Conservation (phyloP, 1,284 basidiomycete genomes). For the Singerocomus inundabilis region DNA sequence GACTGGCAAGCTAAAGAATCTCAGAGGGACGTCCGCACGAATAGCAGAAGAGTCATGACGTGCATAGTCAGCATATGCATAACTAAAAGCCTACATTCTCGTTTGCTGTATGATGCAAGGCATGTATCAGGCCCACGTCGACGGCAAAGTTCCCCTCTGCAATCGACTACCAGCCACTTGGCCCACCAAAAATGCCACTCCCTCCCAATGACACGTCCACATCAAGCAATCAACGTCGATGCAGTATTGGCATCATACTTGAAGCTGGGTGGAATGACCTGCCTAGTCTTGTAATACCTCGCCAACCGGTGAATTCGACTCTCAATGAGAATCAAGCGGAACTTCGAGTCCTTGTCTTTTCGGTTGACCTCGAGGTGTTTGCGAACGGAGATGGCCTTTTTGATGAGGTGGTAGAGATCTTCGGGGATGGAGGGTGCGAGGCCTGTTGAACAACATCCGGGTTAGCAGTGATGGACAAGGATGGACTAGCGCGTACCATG, state of each 20-base stretch:
- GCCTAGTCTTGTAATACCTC: conserved; percentile 98
- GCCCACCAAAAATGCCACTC: neutral
- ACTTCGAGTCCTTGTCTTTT: conserved; percentile 98
- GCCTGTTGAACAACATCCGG: conserved; percentile 51
- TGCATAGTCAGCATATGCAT: conserved; percentile 21
- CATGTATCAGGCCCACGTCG: conserved; percentile 8
- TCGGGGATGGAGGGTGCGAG: conserved; percentile 98
- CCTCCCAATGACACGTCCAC: neutral
- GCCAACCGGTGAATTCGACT: conserved; percentile 96
- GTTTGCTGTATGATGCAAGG: conserved; percentile 6
- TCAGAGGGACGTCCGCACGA: neutral
- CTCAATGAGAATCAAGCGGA: conserved; percentile 97
- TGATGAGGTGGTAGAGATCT: conserved; percentile 99
- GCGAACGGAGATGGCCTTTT: conserved; percentile 99
- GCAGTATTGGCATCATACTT: conserved; percentile 95
- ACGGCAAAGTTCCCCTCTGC: neutral
- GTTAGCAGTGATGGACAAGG: conserved; percentile 14
- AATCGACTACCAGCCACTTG: conserved; percentile 1
- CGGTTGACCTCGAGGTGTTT: conserved; percentile 99
- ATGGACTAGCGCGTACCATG: conserved; percentile 61
- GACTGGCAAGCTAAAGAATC: neutral
- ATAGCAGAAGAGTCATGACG: neutral
- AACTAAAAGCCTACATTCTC: conserved; percentile 24
- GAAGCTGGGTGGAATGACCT: conserved; percentile 97
- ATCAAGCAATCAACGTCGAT: conserved; percentile 79